Evolutionary conservation across 2,329 filamentous ascomycete species (phyloP).

Genomic region (Immersiporthe knoxdaviesiana): DNA sequence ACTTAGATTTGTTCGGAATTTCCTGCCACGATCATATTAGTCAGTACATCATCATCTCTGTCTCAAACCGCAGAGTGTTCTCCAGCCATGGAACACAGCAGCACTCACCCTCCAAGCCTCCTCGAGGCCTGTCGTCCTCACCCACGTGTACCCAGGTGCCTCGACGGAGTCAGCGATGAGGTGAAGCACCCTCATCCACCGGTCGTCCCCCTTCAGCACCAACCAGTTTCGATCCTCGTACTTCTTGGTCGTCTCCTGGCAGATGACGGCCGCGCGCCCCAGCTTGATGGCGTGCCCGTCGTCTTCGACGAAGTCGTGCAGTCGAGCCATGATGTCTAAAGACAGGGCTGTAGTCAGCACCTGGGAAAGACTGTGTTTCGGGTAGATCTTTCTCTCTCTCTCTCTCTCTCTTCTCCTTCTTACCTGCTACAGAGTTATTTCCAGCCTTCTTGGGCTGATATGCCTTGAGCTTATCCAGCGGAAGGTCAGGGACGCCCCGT

Average conservation of each 20-base stretch:
- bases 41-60: no score
- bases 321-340: conserved; percentile 41
- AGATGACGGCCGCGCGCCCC: conserved; percentile 69
- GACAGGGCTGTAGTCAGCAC: background rate
- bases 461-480: conserved; percentile 58
- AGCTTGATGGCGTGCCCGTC: conserved; percentile 85
- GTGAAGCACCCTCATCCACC: conserved; percentile 64
- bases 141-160: conserved; percentile 57
- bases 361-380: background rate
- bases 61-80: background rate
- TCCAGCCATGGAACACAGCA: background rate
- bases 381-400: background rate
- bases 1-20: conserved; percentile 7
- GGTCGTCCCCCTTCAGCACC: conserved; percentile 55
- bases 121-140: conserved; percentile 64
- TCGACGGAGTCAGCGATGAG: conserved; percentile 67
- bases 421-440: conserved; percentile 47
- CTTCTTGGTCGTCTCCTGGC: conserved; percentile 52
- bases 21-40: conserved; percentile 18
- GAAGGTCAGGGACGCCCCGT: conserved; percentile 63
- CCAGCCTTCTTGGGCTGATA: conserved; percentile 57
- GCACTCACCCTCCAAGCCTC: conserved; percentile 62
- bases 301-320: conserved; percentile 57
- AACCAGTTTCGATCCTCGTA: conserved; percentile 54
- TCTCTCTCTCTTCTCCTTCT: background rate